These are phyloP conservation scores for Penicillium sp. DNA, from an alignment of 2,329 filamentous ascomycete species.

Conservation along the genomic window DNA sequence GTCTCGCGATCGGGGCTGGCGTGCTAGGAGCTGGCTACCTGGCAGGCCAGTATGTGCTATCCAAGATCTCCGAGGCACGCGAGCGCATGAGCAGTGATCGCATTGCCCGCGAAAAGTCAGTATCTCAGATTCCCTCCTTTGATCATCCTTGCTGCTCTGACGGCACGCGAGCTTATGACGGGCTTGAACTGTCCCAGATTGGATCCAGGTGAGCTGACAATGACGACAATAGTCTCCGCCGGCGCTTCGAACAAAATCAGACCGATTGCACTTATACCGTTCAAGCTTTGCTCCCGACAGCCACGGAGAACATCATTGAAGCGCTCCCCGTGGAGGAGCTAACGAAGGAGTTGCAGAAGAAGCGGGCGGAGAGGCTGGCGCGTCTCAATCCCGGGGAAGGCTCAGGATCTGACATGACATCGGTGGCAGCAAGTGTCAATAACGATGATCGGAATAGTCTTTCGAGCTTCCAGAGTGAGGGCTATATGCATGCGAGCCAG, in stretches of 20 bases:
- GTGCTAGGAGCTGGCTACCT: slow-evolving; percentile 88
- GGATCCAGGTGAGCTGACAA: slow-evolving; percentile 15
- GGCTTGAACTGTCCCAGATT: neutral
- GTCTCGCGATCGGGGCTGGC: slow-evolving; percentile 81
- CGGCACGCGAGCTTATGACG: slow-evolving; percentile 14
- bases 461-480: slow-evolving; percentile 73
- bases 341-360: slow-evolving; percentile 88
- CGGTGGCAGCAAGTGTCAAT: slow-evolving; percentile 64
- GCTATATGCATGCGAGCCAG: slow-evolving; percentile 80
- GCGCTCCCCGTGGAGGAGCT: slow-evolving; percentile 89
- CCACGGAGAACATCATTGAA: slow-evolving; percentile 82
- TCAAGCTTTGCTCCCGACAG: slow-evolving; percentile 88
- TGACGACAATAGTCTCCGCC: slow-evolving; percentile 65
- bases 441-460: slow-evolving; percentile 82
- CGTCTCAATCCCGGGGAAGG: slow-evolving; percentile 57
- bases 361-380: slow-evolving; percentile 72
- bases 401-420: slow-evolving; percentile 56
- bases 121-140: slow-evolving; percentile 5
- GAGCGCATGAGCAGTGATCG: slow-evolving; percentile 96
- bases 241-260: slow-evolving; percentile 97
- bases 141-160: neutral
- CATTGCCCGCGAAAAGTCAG: slow-evolving; percentile 94
- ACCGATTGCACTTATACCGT: slow-evolving; percentile 98
- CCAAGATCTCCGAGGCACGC: slow-evolving; percentile 86
- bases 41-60: slow-evolving; percentile 86